Conservation (phyloP, 164 flowering plant genomes). For the Echeveria elegans region DNA sequence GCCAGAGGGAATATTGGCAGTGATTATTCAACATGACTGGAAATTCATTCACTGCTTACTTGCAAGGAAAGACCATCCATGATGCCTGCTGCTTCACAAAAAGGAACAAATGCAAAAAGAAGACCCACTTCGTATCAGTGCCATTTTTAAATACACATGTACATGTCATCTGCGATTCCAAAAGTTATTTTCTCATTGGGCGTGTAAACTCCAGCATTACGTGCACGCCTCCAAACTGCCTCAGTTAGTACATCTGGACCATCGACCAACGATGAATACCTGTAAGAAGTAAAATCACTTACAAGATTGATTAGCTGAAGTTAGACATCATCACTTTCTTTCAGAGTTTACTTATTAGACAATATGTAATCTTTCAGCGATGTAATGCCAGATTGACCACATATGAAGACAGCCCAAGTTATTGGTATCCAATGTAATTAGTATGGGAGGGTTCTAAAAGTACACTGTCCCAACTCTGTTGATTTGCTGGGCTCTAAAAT, state of each 20-base stretch:
- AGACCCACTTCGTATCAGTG: constrained; percentile 64
- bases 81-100: constrained; percentile 73
- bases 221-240: constrained; percentile 85
- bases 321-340: not conserved
- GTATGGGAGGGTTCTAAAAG: not conserved
- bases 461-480: no score
- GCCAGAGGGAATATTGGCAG: not conserved
- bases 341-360: not conserved
- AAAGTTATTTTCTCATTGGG: constrained; percentile 71
- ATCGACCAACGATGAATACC: constrained; percentile 50
- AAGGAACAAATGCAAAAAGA: constrained; percentile 87
- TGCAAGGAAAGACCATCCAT: constrained; percentile 81
- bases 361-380: not conserved
- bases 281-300: constrained; percentile 11
- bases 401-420: not conserved
- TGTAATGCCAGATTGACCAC: not conserved
- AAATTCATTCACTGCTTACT: constrained; percentile 26
- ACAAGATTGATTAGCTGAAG: not conserved
- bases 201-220: constrained; percentile 65
- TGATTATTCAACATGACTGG: not conserved
- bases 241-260: constrained; percentile 42
- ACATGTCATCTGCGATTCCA: constrained; percentile 97
- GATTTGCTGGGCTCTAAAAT: no score
- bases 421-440: not conserved
- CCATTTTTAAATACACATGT: constrained; percentile 10